phyloP scores from a whole-genome alignment of 2,329 filamentous ascomycete species.

The Kalaharituber pfeilii region DNA sequence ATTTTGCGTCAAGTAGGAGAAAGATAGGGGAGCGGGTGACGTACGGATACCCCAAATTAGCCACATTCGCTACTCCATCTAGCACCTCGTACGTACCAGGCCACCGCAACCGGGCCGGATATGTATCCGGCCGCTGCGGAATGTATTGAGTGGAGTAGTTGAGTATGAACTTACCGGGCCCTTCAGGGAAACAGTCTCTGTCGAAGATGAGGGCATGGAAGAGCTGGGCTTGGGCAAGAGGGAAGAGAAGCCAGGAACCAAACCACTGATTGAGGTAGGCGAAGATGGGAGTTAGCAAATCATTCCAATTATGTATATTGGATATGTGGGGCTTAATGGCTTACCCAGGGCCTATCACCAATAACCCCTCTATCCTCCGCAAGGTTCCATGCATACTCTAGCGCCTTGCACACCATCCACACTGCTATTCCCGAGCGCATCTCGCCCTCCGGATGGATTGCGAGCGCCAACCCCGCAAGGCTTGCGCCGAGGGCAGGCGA shows the following conservation, averaged over 20 bases:
- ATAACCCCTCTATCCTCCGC: constrained; percentile 51
- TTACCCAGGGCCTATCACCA: constrained; percentile 17
- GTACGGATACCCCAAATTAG: constrained; percentile 65
- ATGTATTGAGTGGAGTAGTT: constrained; percentile 63
- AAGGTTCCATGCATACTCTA: constrained; percentile 76
- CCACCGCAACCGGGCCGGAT: constrained; percentile 53
- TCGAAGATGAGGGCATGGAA: constrained; percentile 63
- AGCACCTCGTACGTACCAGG: constrained; percentile 58
- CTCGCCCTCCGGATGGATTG: constrained; percentile 49
- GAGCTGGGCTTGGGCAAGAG: constrained; percentile 56
- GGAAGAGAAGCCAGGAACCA: constrained; percentile 68
- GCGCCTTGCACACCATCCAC: constrained; percentile 59
- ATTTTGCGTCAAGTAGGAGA: background rate
- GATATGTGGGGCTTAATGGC: background rate
- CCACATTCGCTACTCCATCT: constrained; percentile 66
- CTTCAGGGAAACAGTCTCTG: constrained; percentile 50
- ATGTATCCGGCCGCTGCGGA: constrained; percentile 49
- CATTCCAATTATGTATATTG: background rate
- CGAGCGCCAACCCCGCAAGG: constrained; percentile 65
- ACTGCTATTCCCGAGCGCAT: constrained; percentile 66
- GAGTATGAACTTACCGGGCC: constrained; percentile 48
- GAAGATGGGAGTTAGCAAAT: constrained; percentile 5
- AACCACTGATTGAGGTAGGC: constrained; percentile 81
- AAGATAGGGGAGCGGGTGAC: constrained; percentile 25
- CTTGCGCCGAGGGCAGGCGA: constrained; percentile 83